phyloP scores from a whole-genome alignment of 129 eudicot genomes.

The Helianthus tuberosus region DNA sequence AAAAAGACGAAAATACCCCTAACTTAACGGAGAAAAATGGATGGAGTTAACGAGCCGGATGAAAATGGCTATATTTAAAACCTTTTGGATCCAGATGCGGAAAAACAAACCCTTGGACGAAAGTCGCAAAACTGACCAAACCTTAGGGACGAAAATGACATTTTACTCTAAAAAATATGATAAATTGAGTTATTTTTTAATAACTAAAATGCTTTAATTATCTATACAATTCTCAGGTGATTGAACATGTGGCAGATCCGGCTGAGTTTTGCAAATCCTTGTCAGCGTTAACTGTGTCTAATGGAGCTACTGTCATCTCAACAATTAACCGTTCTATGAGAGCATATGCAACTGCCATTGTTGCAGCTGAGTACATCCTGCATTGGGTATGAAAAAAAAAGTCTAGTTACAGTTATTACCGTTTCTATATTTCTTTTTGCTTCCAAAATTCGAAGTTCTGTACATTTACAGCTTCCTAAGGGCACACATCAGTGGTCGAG shows the following conservation, averaged over 20 bases:
- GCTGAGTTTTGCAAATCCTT: conserved; percentile 91
- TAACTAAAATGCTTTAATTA: not conserved
- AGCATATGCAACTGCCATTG: conserved; percentile 81
- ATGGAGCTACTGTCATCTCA: conserved; percentile 89
- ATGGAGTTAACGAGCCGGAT: too few species aligned
- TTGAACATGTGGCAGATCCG: conserved; percentile 96
- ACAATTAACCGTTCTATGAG: conserved; percentile 94
- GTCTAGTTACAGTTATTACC: not conserved
- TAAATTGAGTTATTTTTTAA: too few species aligned
- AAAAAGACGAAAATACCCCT: too few species aligned
- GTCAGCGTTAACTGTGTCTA: conserved; percentile 64
- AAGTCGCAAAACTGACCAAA: too few species aligned
- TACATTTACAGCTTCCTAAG: conserved; percentile 69
- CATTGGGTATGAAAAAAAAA: conserved; percentile 63
- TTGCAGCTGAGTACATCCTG: conserved; percentile 81
- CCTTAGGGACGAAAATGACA: too few species aligned
- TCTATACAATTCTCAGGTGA: conserved; percentile 53
- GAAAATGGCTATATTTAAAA: too few species aligned
- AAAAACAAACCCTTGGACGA: too few species aligned
- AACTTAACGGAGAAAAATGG: too few species aligned
- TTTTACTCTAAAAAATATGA: too few species aligned
- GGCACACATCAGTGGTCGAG: conserved; percentile 96
- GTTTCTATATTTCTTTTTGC: not conserved
- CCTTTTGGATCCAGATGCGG: too few species aligned
- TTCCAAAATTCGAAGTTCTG: not conserved